These are phyloP conservation scores for Fomitopsis pinicola DNA, from an alignment of 1,284 basidiomycete genomes.

Conservation along the genomic window DNA sequence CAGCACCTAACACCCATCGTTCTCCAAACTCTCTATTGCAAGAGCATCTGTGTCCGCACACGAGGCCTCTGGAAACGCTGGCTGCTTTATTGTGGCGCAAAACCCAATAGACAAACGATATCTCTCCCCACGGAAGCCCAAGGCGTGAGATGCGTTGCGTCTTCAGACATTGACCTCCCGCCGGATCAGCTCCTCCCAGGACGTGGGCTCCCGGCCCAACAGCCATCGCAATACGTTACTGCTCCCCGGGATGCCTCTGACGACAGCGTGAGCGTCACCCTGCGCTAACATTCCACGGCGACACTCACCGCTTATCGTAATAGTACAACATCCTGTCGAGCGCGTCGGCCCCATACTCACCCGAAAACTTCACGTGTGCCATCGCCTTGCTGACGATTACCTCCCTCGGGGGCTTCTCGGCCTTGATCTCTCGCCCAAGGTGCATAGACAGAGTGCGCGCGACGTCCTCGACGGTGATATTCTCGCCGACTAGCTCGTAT, in stretches of 20 bases:
- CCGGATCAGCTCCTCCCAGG: conserved; percentile 11
- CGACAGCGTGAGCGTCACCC: background rate
- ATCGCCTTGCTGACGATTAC: conserved; percentile 7
- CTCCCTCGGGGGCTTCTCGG: conserved; percentile 14
- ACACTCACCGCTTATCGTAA: conserved; percentile 26
- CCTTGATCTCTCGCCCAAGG: conserved; percentile 13
- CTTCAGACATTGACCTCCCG: background rate
- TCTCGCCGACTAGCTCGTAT: conserved; percentile 30
- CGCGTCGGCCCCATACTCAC: conserved; percentile 19
- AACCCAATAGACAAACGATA: no score
- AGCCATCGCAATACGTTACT: conserved; percentile 28
- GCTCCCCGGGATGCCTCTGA: conserved; percentile 31
- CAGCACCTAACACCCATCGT: no score
- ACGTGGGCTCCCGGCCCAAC: conserved; percentile 27
- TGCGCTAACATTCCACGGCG: background rate
- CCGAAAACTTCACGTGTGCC: conserved; percentile 9
- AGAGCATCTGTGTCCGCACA: no score
- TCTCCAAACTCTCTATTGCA: no score
- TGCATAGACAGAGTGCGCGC: conserved; percentile 17
- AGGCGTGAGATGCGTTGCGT: background rate
- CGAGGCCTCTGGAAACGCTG: no score
- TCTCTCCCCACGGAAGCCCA: no score
- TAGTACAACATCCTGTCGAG: conserved; percentile 28
- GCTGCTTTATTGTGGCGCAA: no score
- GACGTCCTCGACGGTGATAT: conserved; percentile 25